These are phyloP conservation scores for Omphalotus guepiniiformis DNA, from an alignment of 768 basidiomycete genomes.

Conservation along the genomic window DNA sequence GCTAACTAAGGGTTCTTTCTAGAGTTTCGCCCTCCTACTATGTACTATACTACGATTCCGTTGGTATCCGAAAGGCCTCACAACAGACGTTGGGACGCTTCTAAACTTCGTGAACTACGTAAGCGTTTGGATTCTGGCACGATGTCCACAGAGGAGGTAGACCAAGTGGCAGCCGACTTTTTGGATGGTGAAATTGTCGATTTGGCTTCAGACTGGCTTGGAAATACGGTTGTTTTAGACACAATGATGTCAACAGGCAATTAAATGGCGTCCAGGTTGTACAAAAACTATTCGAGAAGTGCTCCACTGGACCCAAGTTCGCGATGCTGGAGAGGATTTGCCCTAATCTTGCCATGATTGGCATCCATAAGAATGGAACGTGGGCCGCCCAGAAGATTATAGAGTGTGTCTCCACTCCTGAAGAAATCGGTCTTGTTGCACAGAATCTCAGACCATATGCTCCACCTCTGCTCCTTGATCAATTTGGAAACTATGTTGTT, in stretches of 20 bases:
- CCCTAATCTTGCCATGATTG: slow-evolving; percentile 94
- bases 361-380: slow-evolving; percentile 98
- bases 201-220: slow-evolving; percentile 96
- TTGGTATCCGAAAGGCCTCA: slow-evolving; percentile 80
- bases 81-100: slow-evolving; percentile 90
- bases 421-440: slow-evolving; percentile 82
- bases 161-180: slow-evolving; percentile 85
- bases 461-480: slow-evolving; percentile 90
- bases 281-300: slow-evolving; percentile 94
- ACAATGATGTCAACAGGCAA: slow-evolving; percentile 1
- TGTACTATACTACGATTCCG: slow-evolving; percentile 97
- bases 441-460: slow-evolving; percentile 87
- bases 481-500: slow-evolving; percentile 91
- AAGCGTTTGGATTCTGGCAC: slow-evolving; percentile 91
- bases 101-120: slow-evolving; percentile 88
- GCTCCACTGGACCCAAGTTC: slow-evolving; percentile 70
- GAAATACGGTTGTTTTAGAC: slow-evolving; percentile 69
- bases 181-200: slow-evolving; percentile 94
- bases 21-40: slow-evolving; percentile 91
- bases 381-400: slow-evolving; percentile 99
- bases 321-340: slow-evolving; percentile 92
- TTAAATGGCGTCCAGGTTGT: slow-evolving; percentile 57
- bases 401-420: slow-evolving; percentile 84
- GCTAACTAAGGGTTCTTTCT: too few relatives aligned
- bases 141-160: slow-evolving; percentile 81